phyloP scores from a whole-genome alignment of 305 asterid genomes.

The Rubia peregrina region DNA sequence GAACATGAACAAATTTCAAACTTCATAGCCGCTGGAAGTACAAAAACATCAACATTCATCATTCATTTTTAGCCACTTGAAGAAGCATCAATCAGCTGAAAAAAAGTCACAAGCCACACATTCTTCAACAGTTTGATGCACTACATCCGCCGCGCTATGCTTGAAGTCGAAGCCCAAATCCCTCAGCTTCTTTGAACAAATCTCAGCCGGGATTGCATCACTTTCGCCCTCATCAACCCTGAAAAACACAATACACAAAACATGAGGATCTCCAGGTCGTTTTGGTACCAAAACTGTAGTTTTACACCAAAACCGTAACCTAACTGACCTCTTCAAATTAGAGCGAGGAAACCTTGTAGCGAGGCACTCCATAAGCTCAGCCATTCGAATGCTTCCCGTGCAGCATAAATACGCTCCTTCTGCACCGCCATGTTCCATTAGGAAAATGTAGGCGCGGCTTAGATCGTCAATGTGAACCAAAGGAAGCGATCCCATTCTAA shows the following conservation, averaged over 20 bases:
- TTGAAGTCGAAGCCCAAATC: conserved; percentile 59
- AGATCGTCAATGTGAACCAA: conserved; percentile 69
- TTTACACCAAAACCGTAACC: background rate
- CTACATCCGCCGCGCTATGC: conserved; percentile 40
- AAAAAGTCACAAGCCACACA: conserved; percentile 48
- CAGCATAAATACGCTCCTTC: conserved; percentile 66
- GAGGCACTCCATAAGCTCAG: conserved; percentile 43
- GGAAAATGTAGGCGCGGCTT: conserved; percentile 63
- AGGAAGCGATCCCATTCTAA: conserved; percentile 84
- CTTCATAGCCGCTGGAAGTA: background rate
- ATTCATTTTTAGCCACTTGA: background rate
- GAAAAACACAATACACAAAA: background rate
- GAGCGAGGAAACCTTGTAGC: conserved; percentile 33
- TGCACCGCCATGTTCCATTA: conserved; percentile 59
- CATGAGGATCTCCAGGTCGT: background rate
- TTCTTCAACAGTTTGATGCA: conserved; percentile 33
- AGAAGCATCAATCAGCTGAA: background rate
- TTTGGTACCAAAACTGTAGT: too few species aligned
- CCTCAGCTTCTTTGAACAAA: conserved; percentile 63
- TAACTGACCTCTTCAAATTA: conserved; percentile 35
- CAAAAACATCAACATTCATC: background rate
- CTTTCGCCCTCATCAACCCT: conserved; percentile 29
- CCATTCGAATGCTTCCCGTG: conserved; percentile 33
- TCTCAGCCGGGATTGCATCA: conserved; percentile 38
- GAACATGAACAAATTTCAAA: background rate